Conservation (phyloP, 2,329 filamentous ascomycete species). For the Botrytis byssoidea region DNA sequence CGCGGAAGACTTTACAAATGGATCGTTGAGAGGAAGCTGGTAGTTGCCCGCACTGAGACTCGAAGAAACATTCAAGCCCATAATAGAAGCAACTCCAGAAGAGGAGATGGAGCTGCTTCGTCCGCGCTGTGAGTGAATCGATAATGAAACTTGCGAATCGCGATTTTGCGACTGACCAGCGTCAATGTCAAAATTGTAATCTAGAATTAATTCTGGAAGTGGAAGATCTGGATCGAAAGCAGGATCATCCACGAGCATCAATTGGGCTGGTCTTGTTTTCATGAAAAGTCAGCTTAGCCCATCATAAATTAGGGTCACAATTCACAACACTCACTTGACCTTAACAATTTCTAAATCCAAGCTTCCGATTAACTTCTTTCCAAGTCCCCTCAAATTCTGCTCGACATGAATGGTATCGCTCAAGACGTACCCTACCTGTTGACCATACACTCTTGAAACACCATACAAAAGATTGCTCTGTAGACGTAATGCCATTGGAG, state of each 20-base stretch:
- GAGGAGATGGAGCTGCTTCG: constrained; percentile 28
- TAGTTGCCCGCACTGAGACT: constrained; percentile 44
- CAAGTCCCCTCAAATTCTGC: constrained; percentile 67
- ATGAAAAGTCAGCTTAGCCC: background rate
- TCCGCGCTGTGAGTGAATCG: constrained; percentile 32
- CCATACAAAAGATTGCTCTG: constrained; percentile 89
- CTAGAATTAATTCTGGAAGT: constrained; percentile 58
- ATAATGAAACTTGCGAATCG: constrained; percentile 38
- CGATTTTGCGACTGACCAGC: constrained; percentile 29
- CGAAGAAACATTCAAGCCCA: constrained; percentile 49
- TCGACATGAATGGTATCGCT: constrained; percentile 70
- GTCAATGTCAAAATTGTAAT: constrained; percentile 44
- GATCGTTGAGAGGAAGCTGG: constrained; percentile 34
- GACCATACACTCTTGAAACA: constrained; percentile 77
- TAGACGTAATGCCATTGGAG: constrained; percentile 84
- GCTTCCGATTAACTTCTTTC: constrained; percentile 55
- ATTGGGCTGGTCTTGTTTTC: constrained; percentile 63
- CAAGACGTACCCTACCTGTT: constrained; percentile 85
- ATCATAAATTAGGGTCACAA: constrained; percentile 8
- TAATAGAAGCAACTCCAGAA: constrained; percentile 24
- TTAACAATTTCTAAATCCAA: constrained; percentile 62
- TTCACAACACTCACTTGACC: constrained; percentile 56
- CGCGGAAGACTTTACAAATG: constrained; percentile 38
- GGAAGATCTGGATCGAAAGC: constrained; percentile 68
- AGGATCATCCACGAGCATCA: constrained; percentile 79